Base-by-base conservation (phyloP, 306 rosid genomes). In the Biancaea sappan region DNA sequence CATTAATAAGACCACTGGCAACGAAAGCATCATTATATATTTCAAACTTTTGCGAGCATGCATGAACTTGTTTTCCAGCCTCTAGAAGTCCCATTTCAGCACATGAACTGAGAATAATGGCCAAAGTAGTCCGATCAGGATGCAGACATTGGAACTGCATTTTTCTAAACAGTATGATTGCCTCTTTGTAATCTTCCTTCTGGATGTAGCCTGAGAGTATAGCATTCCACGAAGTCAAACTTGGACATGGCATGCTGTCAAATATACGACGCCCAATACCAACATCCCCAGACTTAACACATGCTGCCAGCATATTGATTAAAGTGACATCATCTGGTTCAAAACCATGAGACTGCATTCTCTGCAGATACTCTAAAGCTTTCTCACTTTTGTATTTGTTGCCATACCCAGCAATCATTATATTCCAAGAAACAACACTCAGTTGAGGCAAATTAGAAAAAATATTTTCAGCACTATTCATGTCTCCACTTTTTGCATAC, bases 381-480 rank as follows among this genome's bases (percentile, higher is more conserved):
- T 81, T 87, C 71, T 79, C 66, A 56, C 70, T 77, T 75, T 84
- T 62, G 57, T 61, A 75, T 64, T 18, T 77, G 65, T 79, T 88
- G 76, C 97, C 97, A 76, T 77, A 87, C 53, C 97, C 92, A 40
- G 88, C 72, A 34, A 91, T 91, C 92, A 88, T 88, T 81, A 91
- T 78, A 65, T 91, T 91, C 91, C 97, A 91, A 72, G 97, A 85
- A 75, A 91, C 92, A 72, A 77, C 56, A 73, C 86, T 85, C 3
- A 58, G 61, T 67, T 52, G 70, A 5, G 80, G 73, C 78, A 91
- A 34, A 83, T 46, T 52, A 61, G 60, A 26, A 50, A 91, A 91
- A 77, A 89, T 69, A 77, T 82, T 87, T 72, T 84, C 88, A 8
- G 95, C 89, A 57, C 82, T 79, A 53, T 76, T 64, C 87, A 91